Evolutionary conservation across 2,329 filamentous ascomycete genomes (phyloP), one percentile per base, ranked within the genome.

Genomic region (Scopulariopsis brevicaulis): DNA sequence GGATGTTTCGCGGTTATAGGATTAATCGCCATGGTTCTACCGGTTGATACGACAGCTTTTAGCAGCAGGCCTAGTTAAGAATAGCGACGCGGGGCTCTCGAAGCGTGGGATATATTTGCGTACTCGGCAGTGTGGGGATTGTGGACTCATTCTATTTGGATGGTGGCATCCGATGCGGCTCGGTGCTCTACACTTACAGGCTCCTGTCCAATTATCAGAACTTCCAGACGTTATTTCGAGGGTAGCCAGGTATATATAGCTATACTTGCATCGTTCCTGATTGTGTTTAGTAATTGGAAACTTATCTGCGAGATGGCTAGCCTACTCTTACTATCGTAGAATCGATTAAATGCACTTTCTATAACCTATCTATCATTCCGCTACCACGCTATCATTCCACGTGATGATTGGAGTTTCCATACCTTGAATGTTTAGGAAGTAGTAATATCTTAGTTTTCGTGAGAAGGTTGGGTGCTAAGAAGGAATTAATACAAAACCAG

Each of bases 1-100:
- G 62, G 60, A 2, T 63, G 62, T 35, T 65, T 61, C 51, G 53
- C 60, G 4, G 55, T 58, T 12, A 65, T 65, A 53, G 62, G 63
- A 1, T 3, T 62, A 12, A 40, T 64, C 20, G 62, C 57, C 18
- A 18, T 65, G 48, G 18, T 60, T 2, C 24, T 63, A 20, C 63
- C 62, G 2, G 55, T 63, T 2, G 63, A 64, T 35, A 62, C 62
- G 12, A 14, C 35, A 25, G 53, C 37, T 37, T 20, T 59, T 53
- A 40, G 55, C 20, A 32, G 24, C 32, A 52, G 32, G 7, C 0
- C 14, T 57, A 14, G 20, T 34, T 24, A 48, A 24, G 46, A 32
- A 51, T 22, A 15, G 48, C n/a, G 24, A 51, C 12, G 12, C 48
- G n/a, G 11, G 48, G n/a, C 11, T 11, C 48, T 22, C 48, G 10